A percentile compares a stretch with the other conserved stretches of the same genome.
These are phyloP conservation scores for Neopestalotiopsis rosae DNA, from an alignment of 2,329 filamentous ascomycete species.

Conservation along the genomic window DNA sequence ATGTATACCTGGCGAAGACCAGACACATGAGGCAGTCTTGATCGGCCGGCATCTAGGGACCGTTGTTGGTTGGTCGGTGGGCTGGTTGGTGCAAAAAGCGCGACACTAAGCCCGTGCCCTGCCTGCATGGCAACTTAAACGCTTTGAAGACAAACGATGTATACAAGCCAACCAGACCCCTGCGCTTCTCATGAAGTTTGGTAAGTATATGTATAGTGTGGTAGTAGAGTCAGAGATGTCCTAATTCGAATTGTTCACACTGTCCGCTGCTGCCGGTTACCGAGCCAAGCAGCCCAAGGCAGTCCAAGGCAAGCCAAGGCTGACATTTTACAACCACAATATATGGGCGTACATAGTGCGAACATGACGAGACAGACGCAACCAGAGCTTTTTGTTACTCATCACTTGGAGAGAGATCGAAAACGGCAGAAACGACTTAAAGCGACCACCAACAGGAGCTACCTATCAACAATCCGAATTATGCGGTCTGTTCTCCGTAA, in stretches of 20 bases:
- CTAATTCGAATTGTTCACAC: neutral
- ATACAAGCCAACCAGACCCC: neutral
- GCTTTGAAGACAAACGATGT: neutral
- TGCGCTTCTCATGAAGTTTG: neutral
- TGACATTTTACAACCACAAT: neutral
- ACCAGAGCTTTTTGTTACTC: too few species aligned
- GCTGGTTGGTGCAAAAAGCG: too few species aligned
- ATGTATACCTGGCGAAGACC: too few species aligned
- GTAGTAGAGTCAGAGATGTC: neutral
- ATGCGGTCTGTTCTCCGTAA: too few species aligned
- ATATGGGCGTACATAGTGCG: neutral
- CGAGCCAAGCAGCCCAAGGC: neutral
- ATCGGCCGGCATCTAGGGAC: neutral
- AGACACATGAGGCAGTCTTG: neutral
- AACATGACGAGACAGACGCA: neutral
- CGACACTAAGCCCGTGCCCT: neutral
- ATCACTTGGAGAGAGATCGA: too few species aligned
- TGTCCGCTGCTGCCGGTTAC: conserved; percentile 5
- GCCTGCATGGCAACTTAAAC: neutral
- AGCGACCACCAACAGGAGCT: too few species aligned
- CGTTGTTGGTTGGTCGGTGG: neutral
- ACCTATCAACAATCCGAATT: too few species aligned
- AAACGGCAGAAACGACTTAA: too few species aligned
- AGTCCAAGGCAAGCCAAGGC: neutral
- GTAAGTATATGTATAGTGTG: too few species aligned